Evolutionary conservation across 306 rosid species (phyloP), one percentile per base, ranked within the genome.

Genomic region (Adenanthera pavonina): DNA sequence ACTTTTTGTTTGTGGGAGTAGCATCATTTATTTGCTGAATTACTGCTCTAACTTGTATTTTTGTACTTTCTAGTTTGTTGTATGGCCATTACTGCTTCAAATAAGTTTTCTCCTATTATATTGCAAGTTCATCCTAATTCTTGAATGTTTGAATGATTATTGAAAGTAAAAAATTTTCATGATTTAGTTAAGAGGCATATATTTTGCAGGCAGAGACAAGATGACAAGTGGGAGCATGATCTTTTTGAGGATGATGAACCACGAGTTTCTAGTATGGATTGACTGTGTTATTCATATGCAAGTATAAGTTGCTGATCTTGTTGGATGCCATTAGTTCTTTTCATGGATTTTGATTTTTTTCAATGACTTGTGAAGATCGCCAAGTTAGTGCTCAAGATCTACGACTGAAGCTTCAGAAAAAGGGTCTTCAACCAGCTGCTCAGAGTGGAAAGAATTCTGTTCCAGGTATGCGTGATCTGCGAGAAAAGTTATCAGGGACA

Each of bases 171-270:
- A 76, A 56, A 71, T n/a, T 67, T 16, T 17, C 17, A 30, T 54
- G 57, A 79, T 75, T 65, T 71, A 43, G 34, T 78, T 44, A 25
- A 35, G 56, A 49, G 40, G 25, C 19, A 40, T 44, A n/a, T 56
- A 4, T 51, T 79, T 88, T 85, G 72, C 92, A 96, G 99, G 92
- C 88, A 84, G 76, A 92, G 99, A 85, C 93, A 93, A 85, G 98
- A 93, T 91, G 98, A 90, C 88, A 93, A 91, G 82, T 96, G 99
- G 99, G 98, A 96, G 88, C 99, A 96, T 86, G 99, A 96, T 92
- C 98, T 96, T 53, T 96, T 87, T 81, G 89, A 89, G 33, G 77
- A 80, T 62, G 90, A 81, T 57, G 89, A 81, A 72, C 83, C 88
- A 34, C 94, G 44, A 71, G 81, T 79, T 83, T 86, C 94, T 86